Conservation (phyloP, 768 basidiomycete species). For the Naganishia onofrii region DNA sequence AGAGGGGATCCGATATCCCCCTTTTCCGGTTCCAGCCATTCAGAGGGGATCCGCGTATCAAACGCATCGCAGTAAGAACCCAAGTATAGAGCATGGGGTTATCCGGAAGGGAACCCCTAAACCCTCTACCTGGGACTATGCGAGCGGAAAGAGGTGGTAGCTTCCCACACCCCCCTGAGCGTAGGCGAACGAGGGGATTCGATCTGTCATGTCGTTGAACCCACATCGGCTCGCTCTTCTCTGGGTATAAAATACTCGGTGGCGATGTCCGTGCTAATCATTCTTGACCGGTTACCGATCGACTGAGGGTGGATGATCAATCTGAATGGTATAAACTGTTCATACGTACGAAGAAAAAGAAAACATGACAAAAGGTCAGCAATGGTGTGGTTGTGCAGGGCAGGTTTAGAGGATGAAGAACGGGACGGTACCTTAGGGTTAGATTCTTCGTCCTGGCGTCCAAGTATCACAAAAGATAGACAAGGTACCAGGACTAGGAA, state of each 20-base stretch:
- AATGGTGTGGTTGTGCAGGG: no score
- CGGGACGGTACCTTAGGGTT: slow-evolving; percentile 14
- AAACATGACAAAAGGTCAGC: background rate
- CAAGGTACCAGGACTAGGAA: slow-evolving; percentile 1
- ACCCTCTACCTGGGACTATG: no score
- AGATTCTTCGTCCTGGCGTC: slow-evolving; percentile 17
- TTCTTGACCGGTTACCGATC: slow-evolving; percentile 4
- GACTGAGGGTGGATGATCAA: slow-evolving; percentile 12
- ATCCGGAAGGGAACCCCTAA: no score
- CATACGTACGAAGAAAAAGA: background rate
- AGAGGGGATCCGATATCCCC: slow-evolving; percentile 3
- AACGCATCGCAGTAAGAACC: no score
- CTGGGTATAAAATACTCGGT: no score
- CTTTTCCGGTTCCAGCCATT: slow-evolving; percentile 22
- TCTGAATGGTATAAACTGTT: slow-evolving; percentile 13
- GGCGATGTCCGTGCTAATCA: slow-evolving; percentile 1
- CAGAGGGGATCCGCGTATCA: no score
- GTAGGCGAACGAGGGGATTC: slow-evolving; percentile 21
- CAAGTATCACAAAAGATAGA: no score
- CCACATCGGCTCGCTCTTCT: background rate
- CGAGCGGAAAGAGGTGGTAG: no score
- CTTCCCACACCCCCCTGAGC: no score
- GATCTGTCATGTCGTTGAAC: background rate
- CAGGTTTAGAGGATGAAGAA: no score
- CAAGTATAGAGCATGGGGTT: no score